Evolutionary conservation across 805 yeast genomes (phyloP), one percentile per base, ranked within the genome.

Genomic region (Nakazawaea ambrosiae): DNA sequence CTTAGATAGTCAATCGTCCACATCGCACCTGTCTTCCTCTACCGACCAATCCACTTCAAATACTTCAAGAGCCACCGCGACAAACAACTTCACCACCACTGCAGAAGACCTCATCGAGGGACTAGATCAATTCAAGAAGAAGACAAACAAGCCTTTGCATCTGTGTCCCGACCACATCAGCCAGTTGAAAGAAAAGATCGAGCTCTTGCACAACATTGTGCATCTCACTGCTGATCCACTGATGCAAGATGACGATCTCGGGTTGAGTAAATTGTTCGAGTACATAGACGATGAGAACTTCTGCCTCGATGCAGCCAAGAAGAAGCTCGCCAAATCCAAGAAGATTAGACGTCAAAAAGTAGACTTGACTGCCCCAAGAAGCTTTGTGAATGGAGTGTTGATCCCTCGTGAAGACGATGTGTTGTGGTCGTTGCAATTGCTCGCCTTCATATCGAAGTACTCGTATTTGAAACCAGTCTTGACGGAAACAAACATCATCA

Each of bases 391-490:
- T 29, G 95, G 95, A 2, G 76, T 79, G 17, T 69, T 89, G n/a
- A 72, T 88, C 5, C 97, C 97, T 1, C 73, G 86, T 40, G 95
- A 85, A 45, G 97, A 90, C 54, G 98, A 90, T 53, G 85, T 90
- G 14, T 79, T 87, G 26, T 88, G 96, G 96, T 82, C 95, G 4
- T 65, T 90, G 37, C 97, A 90, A 57, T 68, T 92, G 16, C 59
- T 92, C 35, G 97, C 97, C 11, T 90, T 88, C 57, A 85, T 89
- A 29, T 88, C 97, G 4, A 90, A 90, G 58, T 90, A 92, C 51
- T 80, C 96, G 0, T 72, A 76, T 44, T 63, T 89, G 55, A 83
- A 89, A 50, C 80, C 77, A 27, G 69, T 68, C 33, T 63, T 90
- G 41, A 94, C 88, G 47, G 73, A 72, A 36, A 79, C 95, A 3